Conservation (phyloP, 176 grass and related monocot species). For the Pharus latifolius region DNA sequence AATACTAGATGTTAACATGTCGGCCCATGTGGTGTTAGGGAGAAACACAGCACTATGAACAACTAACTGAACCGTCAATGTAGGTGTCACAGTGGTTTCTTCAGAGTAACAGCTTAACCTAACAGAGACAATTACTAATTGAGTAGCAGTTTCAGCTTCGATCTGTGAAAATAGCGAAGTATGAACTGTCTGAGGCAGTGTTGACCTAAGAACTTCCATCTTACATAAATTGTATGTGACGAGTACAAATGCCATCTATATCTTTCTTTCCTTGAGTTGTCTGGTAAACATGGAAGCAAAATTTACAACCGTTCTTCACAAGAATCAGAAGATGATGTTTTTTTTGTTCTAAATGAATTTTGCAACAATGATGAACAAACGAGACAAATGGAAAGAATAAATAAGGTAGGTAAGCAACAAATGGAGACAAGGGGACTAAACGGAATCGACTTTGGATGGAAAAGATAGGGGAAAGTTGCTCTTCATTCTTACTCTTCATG, state of each 20-base stretch:
- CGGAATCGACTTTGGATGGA: background rate
- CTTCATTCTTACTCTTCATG: slow-evolving; percentile 18
- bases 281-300: slow-evolving; percentile 45
- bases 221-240: slow-evolving; percentile 2
- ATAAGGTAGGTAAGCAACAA: slow-evolving; percentile 35
- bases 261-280: slow-evolving; percentile 45
- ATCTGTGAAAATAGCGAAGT: background rate
- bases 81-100: background rate
- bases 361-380: slow-evolving; percentile 19
- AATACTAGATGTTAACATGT: slow-evolving; percentile 18
- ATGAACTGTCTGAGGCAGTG: no score
- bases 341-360: slow-evolving; percentile 27
- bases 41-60: background rate
- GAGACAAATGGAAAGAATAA: slow-evolving; percentile 35
- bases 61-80: slow-evolving; percentile 39
- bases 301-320: slow-evolving; percentile 45
- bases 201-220: background rate
- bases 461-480: background rate
- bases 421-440: slow-evolving; percentile 9
- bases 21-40: slow-evolving; percentile 12
- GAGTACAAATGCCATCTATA: slow-evolving; percentile 47
- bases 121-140: no score
- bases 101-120: background rate
- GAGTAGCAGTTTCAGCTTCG: no score
- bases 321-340: slow-evolving; percentile 18